These are phyloP conservation scores for Psidium guajava DNA, from an alignment of 345 rosid species.

Conservation along the genomic window DNA sequence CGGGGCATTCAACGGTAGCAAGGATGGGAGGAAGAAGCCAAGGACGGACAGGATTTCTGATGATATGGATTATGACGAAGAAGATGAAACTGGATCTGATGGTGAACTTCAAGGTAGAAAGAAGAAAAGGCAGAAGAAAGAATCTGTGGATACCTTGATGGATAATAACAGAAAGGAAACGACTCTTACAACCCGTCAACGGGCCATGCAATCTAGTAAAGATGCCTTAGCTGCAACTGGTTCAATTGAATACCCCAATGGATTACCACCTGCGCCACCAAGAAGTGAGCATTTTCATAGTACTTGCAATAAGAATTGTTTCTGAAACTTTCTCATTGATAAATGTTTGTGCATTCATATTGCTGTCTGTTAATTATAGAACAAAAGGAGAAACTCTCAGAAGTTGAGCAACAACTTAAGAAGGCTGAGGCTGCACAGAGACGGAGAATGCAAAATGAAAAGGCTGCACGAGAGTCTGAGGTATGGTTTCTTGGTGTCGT, in stretches of 20 bases:
- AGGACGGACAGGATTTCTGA: conserved; percentile 29
- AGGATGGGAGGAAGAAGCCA: conserved; percentile 47
- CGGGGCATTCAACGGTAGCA: conserved; percentile 21
- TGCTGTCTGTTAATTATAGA: conserved; percentile 16
- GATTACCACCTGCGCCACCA: conserved; percentile 86
- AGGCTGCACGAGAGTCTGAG: conserved; percentile 84
- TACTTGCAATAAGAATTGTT: not conserved
- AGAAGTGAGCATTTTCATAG: conserved; percentile 50
- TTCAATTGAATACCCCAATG: conserved; percentile 72
- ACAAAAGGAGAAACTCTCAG: conserved; percentile 83
- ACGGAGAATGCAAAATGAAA: conserved; percentile 80
- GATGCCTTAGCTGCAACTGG: conserved; percentile 40
- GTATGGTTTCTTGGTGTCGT: conserved; percentile 26
- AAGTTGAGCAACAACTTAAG: conserved; percentile 77
- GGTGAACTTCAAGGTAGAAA: conserved; percentile 35
- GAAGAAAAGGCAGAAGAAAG: conserved; percentile 40
- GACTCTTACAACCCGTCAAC: conserved; percentile 76
- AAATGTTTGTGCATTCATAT: not conserved
- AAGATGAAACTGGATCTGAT: conserved; percentile 31
- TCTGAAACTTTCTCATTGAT: not conserved
- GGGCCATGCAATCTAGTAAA: conserved; percentile 80
- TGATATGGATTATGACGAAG: conserved; percentile 52
- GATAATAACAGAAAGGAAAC: conserved; percentile 55
- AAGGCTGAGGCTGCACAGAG: conserved; percentile 91
- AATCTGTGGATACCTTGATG: conserved; percentile 38